Percentiles rank a stretch among this genome's conserved stretches.
phyloP scores from a whole-genome alignment of 164 flowering plant species.

The Vitis labrusca region DNA sequence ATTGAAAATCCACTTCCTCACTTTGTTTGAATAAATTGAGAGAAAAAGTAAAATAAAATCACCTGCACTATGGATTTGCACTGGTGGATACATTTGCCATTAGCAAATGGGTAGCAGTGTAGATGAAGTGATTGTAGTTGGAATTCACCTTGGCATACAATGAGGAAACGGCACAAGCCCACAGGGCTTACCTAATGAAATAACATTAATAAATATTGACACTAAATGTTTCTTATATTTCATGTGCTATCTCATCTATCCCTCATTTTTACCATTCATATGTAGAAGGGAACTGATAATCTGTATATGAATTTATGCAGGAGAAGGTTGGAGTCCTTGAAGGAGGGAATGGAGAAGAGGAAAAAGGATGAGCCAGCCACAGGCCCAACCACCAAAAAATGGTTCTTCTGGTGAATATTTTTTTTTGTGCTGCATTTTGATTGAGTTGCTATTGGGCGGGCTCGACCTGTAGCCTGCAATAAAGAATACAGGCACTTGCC shows the following conservation, averaged over 20 bases:
- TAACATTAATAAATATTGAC: too few relatives aligned
- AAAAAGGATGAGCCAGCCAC: conserved; percentile 36
- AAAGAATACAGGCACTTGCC: neutral
- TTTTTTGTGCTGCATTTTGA: conserved; percentile 1
- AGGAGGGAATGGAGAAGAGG: conserved; percentile 70
- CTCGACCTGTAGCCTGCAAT: neutral
- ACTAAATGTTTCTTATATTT: too few relatives aligned
- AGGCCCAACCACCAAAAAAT: conserved; percentile 38
- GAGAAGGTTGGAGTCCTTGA: conserved; percentile 68
- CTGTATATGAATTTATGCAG: conserved; percentile 31
- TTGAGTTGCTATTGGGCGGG: neutral
- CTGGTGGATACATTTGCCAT: too few relatives aligned
- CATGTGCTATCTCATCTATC: too few relatives aligned
- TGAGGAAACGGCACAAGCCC: too few relatives aligned
- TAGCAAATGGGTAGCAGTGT: too few relatives aligned
- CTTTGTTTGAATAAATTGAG: neutral
- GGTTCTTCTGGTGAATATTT: conserved; percentile 53
- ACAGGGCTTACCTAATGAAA: too few relatives aligned
- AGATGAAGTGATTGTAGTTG: too few relatives aligned
- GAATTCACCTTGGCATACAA: too few relatives aligned
- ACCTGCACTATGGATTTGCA: too few relatives aligned
- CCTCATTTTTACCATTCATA: neutral
- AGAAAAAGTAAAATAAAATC: neutral
- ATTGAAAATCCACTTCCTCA: neutral
- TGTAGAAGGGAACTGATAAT: too few relatives aligned